phyloP scores from a whole-genome alignment of 2,329 filamentous ascomycete genomes.

The Penicillium glabrum region DNA sequence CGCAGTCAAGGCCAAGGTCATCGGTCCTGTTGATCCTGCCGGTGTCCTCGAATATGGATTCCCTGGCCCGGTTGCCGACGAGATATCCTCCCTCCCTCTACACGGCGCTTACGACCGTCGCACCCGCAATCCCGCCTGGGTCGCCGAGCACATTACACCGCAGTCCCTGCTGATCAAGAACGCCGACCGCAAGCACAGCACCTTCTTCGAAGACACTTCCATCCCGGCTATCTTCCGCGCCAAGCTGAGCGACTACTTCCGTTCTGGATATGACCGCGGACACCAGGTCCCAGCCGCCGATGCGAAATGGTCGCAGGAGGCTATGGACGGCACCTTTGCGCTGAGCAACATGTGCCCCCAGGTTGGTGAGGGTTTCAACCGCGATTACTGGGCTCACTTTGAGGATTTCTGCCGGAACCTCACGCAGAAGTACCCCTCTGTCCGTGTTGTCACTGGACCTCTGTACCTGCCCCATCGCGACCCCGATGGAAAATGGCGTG shows the following conservation, averaged over 20 bases:
- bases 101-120: constrained; percentile 89
- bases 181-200: constrained; percentile 80
- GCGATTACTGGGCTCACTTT: constrained; percentile 98
- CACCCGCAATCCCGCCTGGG: constrained; percentile 90
- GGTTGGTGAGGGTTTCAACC: constrained; percentile 96
- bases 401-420: constrained; percentile 93
- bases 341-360: constrained; percentile 98
- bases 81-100: constrained; percentile 73
- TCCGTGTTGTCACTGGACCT: constrained; percentile 89
- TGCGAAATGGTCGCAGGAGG: constrained; percentile 88
- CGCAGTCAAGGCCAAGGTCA: constrained; percentile 15
- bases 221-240: constrained; percentile 88
- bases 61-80: constrained; percentile 83
- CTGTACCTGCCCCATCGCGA: constrained; percentile 88
- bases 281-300: constrained; percentile 97
- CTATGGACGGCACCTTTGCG: constrained; percentile 94
- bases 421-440: constrained; percentile 76
- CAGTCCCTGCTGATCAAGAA: constrained; percentile 72
- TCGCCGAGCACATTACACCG: constrained; percentile 92
- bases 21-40: constrained; percentile 65
- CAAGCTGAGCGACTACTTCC: constrained; percentile 88
- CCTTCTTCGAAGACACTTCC: constrained; percentile 75
- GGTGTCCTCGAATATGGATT: constrained; percentile 86
- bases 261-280: constrained; percentile 90
- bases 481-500: constrained; percentile 90